Percentiles rank a stretch among this genome's conserved stretches.
Conservation (phyloP, 2,329 filamentous ascomycete genomes). For the Pseudogymnoascus sp. region DNA sequence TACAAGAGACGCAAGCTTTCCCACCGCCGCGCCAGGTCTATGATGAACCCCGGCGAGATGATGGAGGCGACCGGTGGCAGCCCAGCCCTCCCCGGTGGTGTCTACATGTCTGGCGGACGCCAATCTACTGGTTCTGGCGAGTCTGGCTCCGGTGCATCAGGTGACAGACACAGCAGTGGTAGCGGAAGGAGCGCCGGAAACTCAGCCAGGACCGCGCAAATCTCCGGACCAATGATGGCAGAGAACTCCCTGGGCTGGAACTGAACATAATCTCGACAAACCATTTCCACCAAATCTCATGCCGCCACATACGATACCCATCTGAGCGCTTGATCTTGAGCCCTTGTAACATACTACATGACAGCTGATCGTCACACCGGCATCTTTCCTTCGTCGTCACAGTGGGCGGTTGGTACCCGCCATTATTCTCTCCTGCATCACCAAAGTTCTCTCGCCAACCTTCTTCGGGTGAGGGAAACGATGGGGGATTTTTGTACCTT, state of each 20-base stretch:
- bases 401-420: constrained; percentile 24
- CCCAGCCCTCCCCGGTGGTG: constrained; percentile 42
- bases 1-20: constrained; percentile 58
- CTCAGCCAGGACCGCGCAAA: constrained; percentile 54
- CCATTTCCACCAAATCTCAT: constrained; percentile 9
- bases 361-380: constrained; percentile 17
- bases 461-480: constrained; percentile 18
- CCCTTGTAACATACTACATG: constrained; percentile 13
- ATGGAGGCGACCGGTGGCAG: constrained; percentile 31
- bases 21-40: constrained; percentile 55
- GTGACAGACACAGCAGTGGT: constrained; percentile 47
- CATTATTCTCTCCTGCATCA: constrained; percentile 24
- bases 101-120: constrained; percentile 31
- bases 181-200: constrained; percentile 36
- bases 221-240: constrained; percentile 66
- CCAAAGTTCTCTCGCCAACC: constrained; percentile 18
- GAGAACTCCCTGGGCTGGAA: constrained; percentile 74
- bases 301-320: constrained; percentile 15
- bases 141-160: constrained; percentile 25
- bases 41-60: constrained; percentile 42
- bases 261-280: constrained; percentile 33
- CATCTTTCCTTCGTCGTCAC: constrained; percentile 23
- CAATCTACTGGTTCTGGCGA: constrained; percentile 28
- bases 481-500: constrained; percentile 13
- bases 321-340: constrained; percentile 16